Conservation (phyloP, 495 filamentous ascomycete genomes). For the Thermochaetoides thermophila region DNA sequence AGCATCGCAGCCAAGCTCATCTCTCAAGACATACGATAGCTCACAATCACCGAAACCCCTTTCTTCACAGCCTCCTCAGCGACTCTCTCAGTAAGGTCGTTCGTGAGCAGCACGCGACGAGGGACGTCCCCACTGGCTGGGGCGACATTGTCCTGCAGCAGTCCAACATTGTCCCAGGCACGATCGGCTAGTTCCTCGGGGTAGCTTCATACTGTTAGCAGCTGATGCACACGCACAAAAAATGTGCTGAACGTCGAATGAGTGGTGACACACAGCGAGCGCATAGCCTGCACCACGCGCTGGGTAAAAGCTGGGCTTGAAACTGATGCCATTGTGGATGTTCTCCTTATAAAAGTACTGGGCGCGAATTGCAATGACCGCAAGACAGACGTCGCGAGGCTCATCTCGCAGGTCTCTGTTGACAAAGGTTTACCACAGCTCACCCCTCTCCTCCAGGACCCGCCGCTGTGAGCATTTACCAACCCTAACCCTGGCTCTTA, state of each 20-base stretch:
- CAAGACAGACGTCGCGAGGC: too few species aligned
- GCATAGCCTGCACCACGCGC: slow-evolving; percentile 68
- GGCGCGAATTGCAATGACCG: too few species aligned
- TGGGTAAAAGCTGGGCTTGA: slow-evolving; percentile 46
- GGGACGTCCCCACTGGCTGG: neutral
- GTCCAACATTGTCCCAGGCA: slow-evolving; percentile 72
- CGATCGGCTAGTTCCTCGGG: slow-evolving; percentile 79
- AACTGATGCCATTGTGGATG: slow-evolving; percentile 12
- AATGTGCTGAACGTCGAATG: too few species aligned
- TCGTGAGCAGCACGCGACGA: slow-evolving; percentile 57
- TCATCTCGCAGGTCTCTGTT: too few species aligned
- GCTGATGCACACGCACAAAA: too few species aligned
- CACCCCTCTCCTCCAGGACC: too few species aligned
- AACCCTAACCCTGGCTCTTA: too few species aligned
- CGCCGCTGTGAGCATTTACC: too few species aligned
- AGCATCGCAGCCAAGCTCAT: neutral
- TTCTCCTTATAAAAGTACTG: too few species aligned
- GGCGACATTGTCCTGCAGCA: slow-evolving; percentile 23
- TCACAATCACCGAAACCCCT: slow-evolving; percentile 62
- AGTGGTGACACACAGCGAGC: slow-evolving; percentile 69
- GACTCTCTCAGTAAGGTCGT: slow-evolving; percentile 82
- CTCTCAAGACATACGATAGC: slow-evolving; percentile 52
- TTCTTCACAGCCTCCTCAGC: slow-evolving; percentile 76
- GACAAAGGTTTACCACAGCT: too few species aligned
- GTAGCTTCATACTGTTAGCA: too few species aligned